A percentile compares a stretch with the other conserved stretches of the same genome.
Conservation (phyloP, 2,329 filamentous ascomycete species). For the Fusarium drepaniforme region DNA sequence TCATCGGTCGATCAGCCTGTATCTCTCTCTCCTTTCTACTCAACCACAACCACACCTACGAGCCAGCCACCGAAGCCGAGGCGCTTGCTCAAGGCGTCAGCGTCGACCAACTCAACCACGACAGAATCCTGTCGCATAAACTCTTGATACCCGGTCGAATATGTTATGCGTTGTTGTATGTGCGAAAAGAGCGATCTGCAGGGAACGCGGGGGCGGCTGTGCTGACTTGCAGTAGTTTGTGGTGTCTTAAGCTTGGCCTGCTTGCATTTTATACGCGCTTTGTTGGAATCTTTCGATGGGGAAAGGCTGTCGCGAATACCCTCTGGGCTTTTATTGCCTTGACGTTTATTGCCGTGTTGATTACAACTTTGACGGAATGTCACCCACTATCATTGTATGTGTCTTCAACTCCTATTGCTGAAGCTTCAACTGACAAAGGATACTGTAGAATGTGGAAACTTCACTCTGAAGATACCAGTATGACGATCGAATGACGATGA, state of each 20-base stretch:
- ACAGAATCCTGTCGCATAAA: conserved; percentile 43
- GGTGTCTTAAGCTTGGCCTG: conserved; percentile 47
- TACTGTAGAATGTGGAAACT: conserved; percentile 34
- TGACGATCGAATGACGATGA: not conserved
- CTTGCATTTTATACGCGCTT: conserved; percentile 49
- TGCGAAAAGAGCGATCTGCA: not conserved
- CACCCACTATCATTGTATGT: conserved; percentile 42
- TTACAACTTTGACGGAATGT: conserved; percentile 45
- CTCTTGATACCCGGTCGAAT: conserved; percentile 45
- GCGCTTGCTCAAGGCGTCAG: conserved; percentile 30
- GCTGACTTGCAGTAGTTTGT: conserved; percentile 41
- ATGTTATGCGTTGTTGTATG: conserved; percentile 45
- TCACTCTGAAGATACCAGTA: conserved; percentile 21
- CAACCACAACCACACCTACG: conserved; percentile 43
- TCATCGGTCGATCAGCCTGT: conserved; percentile 43
- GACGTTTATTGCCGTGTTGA: conserved; percentile 44
- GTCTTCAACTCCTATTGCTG: rapidly evolving
- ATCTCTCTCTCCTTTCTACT: conserved; percentile 43
- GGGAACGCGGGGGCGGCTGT: not conserved
- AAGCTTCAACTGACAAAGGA: not conserved
- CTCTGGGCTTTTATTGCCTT: conserved; percentile 45
- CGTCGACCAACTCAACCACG: conserved; percentile 24
- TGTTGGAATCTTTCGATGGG: conserved; percentile 41
- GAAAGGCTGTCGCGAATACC: conserved; percentile 31
- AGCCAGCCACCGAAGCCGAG: conserved; percentile 34